Percentiles rank a stretch among this genome's conserved stretches.
These are phyloP conservation scores for Gliomastix tumulicola DNA, from an alignment of 2,329 filamentous ascomycete species.

Conservation along the genomic window DNA sequence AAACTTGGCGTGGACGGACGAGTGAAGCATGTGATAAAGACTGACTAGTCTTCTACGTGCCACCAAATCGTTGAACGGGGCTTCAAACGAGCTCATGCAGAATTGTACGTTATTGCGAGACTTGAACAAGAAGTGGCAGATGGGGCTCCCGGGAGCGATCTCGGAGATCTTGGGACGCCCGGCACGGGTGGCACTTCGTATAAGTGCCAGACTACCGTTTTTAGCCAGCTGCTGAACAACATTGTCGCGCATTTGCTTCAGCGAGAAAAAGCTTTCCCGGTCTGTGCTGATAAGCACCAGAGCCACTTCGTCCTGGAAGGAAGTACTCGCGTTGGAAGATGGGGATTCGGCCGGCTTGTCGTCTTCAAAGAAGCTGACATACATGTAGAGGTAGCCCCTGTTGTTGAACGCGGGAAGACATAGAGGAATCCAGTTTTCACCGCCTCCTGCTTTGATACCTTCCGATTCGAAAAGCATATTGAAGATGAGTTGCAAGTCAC, in stretches of 20 bases:
- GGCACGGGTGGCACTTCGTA: conserved; percentile 61
- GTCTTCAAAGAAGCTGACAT: conserved; percentile 86
- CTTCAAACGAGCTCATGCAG: conserved; percentile 75
- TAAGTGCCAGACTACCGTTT: conserved; percentile 67
- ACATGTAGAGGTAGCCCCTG: conserved; percentile 96
- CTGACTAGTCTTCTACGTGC: conserved; percentile 69
- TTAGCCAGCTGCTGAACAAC: conserved; percentile 64
- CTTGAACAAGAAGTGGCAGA: conserved; percentile 95
- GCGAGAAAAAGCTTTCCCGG: conserved; percentile 86
- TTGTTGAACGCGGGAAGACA: conserved; percentile 97
- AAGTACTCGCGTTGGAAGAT: too few relatives aligned
- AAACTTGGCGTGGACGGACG: conserved; percentile 76
- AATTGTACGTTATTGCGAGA: conserved; percentile 93
- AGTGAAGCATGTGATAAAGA: conserved; percentile 79
- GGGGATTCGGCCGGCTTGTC: conserved; percentile 48
- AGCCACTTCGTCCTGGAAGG: conserved; percentile 76
- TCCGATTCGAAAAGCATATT: conserved; percentile 99
- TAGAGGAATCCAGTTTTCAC: conserved; percentile 95
- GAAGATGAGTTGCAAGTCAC: conserved; percentile 93
- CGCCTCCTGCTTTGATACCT: conserved; percentile 79
- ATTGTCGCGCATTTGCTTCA: conserved; percentile 66
- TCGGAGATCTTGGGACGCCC: conserved; percentile 68
- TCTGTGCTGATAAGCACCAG: conserved; percentile 88
- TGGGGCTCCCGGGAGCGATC: conserved; percentile 70
- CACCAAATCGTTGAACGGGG: conserved; percentile 53